Conservation (phyloP, 495 filamentous ascomycete genomes). For the Aspergillus sclerotiicarbonarius region DNA sequence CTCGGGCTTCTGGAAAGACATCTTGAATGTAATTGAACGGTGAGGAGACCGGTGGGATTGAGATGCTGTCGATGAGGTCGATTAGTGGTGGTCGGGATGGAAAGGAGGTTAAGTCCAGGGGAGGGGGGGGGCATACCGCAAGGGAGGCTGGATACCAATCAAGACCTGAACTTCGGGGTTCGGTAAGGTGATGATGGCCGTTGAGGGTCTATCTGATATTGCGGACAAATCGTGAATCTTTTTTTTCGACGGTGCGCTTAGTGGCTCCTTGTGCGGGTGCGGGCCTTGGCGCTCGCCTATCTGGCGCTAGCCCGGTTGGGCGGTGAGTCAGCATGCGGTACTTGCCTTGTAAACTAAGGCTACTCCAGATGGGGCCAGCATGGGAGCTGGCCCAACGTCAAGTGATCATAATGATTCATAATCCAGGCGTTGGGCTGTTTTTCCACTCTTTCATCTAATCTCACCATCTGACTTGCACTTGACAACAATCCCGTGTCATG, state of each 20-base stretch:
- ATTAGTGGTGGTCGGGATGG: conserved; percentile 10
- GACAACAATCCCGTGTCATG: conserved; percentile 22
- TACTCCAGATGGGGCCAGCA: background rate
- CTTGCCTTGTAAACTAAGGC: background rate
- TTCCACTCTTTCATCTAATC: background rate
- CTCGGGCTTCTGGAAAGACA: conserved; percentile 95
- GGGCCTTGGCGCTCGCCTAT: conserved; percentile 50
- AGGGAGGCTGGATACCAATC: conserved; percentile 46
- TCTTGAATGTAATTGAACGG: conserved; percentile 50
- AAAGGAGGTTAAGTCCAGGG: background rate
- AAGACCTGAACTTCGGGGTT: conserved; percentile 63
- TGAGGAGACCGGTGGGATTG: conserved; percentile 27
- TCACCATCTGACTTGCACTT: background rate
- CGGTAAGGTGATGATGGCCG: conserved; percentile 81
- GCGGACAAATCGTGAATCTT: conserved; percentile 14
- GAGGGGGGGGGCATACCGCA: conserved; percentile 18
- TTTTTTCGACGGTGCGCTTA: conserved; percentile 15
- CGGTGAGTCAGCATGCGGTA: conserved; percentile 26
- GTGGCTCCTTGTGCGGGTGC: conserved; percentile 29
- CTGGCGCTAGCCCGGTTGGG: conserved; percentile 29
- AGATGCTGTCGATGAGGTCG: conserved; percentile 14
- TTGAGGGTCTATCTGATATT: conserved; percentile 17
- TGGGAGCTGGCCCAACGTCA: background rate
- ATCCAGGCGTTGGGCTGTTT: background rate
- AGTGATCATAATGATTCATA: conserved; percentile 7